A percentile compares a stretch with the other conserved stretches of the same genome.
Evolutionary conservation across 768 basidiomycete genomes (phyloP).

Genomic region (Lactarius akahatsu): DNA sequence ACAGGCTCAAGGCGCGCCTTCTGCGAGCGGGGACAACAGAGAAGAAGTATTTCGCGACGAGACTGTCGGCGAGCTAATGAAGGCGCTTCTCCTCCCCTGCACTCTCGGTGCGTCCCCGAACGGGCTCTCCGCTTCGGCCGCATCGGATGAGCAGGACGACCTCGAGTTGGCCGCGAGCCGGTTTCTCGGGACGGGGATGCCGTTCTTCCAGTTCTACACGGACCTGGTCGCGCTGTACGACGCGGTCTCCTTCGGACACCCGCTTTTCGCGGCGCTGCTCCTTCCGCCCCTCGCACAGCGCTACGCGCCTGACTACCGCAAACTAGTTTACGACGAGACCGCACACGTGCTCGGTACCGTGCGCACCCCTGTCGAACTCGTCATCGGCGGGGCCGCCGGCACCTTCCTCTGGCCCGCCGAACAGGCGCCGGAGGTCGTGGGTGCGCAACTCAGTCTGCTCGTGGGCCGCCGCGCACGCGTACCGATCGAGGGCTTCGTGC

Average conservation of each 20-base stretch:
- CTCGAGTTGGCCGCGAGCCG: constrained; percentile 56
- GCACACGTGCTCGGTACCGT: constrained; percentile 63
- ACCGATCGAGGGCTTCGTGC: constrained; percentile 55
- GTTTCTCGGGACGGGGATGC: constrained; percentile 64
- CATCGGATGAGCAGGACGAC: constrained; percentile 26
- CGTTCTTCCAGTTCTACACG: constrained; percentile 93
- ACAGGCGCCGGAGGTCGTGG: constrained; percentile 55
- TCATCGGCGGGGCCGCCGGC: constrained; percentile 52
- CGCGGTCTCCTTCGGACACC: constrained; percentile 83
- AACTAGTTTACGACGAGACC: constrained; percentile 80
- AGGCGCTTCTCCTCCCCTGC: constrained; percentile 56
- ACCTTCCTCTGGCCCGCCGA: constrained; percentile 77
- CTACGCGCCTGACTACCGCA: constrained; percentile 81
- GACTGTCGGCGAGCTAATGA: constrained; percentile 59
- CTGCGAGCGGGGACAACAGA: constrained; percentile 31
- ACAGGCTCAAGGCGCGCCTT: constrained; percentile 41
- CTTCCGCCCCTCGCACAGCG: constrained; percentile 73
- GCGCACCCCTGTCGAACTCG: constrained; percentile 47
- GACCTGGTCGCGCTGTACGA: constrained; percentile 91
- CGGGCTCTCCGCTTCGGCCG: constrained; percentile 27
- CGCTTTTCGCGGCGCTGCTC: constrained; percentile 70
- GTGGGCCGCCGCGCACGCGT: constrained; percentile 33
- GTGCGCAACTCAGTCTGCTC: constrained; percentile 62
- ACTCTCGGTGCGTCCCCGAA: constrained; percentile 38
- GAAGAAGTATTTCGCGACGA: constrained; percentile 79